Evolutionary conservation across 192 early-diverging fungal species (phyloP).

Genomic region (Backusella circina): DNA sequence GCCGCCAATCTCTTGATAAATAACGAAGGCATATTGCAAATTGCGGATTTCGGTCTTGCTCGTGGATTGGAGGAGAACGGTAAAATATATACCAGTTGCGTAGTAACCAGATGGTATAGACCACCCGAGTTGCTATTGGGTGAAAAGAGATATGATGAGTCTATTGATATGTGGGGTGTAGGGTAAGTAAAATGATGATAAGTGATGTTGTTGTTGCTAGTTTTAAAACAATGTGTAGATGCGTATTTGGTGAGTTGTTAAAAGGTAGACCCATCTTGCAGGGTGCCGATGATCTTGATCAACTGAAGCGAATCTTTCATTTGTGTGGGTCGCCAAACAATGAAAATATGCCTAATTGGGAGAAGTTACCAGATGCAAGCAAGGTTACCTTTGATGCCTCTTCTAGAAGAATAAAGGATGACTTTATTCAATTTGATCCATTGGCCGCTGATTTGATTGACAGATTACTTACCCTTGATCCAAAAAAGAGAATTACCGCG

Average conservation of each 20-base stretch:
- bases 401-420: slow-evolving; percentile 54
- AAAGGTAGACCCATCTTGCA: slow-evolving; percentile 79
- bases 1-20: slow-evolving; percentile 94
- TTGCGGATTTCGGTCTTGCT: slow-evolving; percentile 97
- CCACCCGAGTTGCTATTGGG: slow-evolving; percentile 95
- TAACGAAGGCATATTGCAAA: slow-evolving; percentile 84
- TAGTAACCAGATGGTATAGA: slow-evolving; percentile 96
- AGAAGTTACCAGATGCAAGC: slow-evolving; percentile 54
- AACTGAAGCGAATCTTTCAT: slow-evolving; percentile 82
- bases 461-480: slow-evolving; percentile 75
- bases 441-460: slow-evolving; percentile 74
- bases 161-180: slow-evolving; percentile 98
- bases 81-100: slow-evolving; percentile 79
- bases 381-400: slow-evolving; percentile 48
- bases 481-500: slow-evolving; percentile 68
- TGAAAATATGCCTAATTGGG: slow-evolving; percentile 76
- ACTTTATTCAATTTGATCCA: slow-evolving; percentile 55
- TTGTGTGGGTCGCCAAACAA: slow-evolving; percentile 89
- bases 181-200: slow-evolving; percentile 45
- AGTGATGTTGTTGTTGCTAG: not conserved
- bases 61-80: slow-evolving; percentile 65
- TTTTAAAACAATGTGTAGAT: slow-evolving; percentile 43
- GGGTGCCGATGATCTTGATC: slow-evolving; percentile 78
- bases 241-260: slow-evolving; percentile 96
- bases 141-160: slow-evolving; percentile 73